Evolutionary conservation across 1,284 basidiomycete species (phyloP).

Genomic region (Ceratorhiza oryzae-sativae): DNA sequence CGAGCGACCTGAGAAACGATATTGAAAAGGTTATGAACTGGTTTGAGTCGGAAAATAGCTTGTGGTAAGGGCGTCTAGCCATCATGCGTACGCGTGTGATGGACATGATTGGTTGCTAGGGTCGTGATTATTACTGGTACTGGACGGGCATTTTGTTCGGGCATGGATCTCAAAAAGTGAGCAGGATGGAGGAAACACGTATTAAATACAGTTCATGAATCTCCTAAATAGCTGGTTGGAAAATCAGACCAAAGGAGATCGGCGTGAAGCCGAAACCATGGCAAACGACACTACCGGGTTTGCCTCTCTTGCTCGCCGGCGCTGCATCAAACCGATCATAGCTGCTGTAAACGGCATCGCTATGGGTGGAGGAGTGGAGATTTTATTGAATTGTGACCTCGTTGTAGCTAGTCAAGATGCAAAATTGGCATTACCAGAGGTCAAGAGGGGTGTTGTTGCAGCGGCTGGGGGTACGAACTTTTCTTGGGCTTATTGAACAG

Average conservation of each 20-base stretch:
- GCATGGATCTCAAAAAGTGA: conserved; percentile 77
- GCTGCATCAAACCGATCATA: conserved; percentile 77
- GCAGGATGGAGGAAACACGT: conserved; percentile 48
- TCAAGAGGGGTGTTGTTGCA: conserved; percentile 79
- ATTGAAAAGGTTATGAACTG: conserved; percentile 68
- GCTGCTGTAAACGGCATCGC: conserved; percentile 83
- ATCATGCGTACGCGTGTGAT: neutral
- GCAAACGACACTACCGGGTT: conserved; percentile 64
- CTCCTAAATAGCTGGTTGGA: conserved; percentile 60
- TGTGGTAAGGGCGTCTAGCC: conserved; percentile 62
- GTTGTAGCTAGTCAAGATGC: conserved; percentile 77
- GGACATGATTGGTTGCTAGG: conserved; percentile 54
- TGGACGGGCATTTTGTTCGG: conserved; percentile 81
- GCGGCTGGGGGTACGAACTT: conserved; percentile 70
- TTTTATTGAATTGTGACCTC: conserved; percentile 82
- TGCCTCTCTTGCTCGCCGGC: conserved; percentile 74
- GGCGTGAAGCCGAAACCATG: conserved; percentile 56
- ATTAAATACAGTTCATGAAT: too few relatives aligned
- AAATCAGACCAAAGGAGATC: conserved; percentile 54
- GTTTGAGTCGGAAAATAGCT: conserved; percentile 74
- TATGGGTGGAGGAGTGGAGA: conserved; percentile 82
- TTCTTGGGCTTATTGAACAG: conserved; percentile 12
- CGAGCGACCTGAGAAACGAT: conserved; percentile 64
- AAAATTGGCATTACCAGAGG: conserved; percentile 81
- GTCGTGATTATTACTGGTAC: conserved; percentile 78